Evolutionary conservation across 371 early-diverging fungal species (phyloP).

Genomic region (Blakeslea trispora): DNA sequence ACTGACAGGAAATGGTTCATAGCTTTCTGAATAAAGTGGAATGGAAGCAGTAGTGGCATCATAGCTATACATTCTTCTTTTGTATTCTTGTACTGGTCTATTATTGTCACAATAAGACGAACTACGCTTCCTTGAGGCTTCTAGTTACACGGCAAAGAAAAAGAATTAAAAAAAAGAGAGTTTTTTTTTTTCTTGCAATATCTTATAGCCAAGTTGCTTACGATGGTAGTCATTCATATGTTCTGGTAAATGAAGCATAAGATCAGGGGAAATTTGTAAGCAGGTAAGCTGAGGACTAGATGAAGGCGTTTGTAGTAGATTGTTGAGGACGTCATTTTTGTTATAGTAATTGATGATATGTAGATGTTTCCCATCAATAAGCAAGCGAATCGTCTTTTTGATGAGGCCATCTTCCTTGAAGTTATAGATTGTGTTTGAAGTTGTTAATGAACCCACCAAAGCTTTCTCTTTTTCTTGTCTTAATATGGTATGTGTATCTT

Average conservation of each 20-base stretch:
- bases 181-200: too few species aligned
- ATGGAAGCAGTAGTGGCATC: too few species aligned
- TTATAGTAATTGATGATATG: constrained; percentile 87
- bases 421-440: constrained; percentile 52
- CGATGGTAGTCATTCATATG: constrained; percentile 1
- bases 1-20: too few species aligned
- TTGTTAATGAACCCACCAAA: constrained; percentile 59
- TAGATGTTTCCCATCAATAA: constrained; percentile 71
- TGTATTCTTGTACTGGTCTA: too few species aligned
- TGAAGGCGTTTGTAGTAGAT: constrained; percentile 59
- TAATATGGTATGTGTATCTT: too few species aligned
- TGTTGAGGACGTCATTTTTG: constrained; percentile 67
- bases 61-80: too few species aligned
- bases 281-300: constrained; percentile 43
- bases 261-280: constrained; percentile 49
- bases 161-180: too few species aligned
- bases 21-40: too few species aligned
- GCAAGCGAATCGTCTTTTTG: constrained; percentile 84
- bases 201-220: not conserved
- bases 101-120: too few species aligned
- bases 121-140: too few species aligned
- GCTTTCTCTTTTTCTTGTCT: constrained; percentile 55
- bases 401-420: constrained; percentile 81
- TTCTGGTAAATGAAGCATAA: constrained; percentile 26
- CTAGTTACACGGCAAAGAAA: too few species aligned